Evolutionary conservation across 257 asterid genomes (phyloP).

Genomic region (Leonotis leonurus): DNA sequence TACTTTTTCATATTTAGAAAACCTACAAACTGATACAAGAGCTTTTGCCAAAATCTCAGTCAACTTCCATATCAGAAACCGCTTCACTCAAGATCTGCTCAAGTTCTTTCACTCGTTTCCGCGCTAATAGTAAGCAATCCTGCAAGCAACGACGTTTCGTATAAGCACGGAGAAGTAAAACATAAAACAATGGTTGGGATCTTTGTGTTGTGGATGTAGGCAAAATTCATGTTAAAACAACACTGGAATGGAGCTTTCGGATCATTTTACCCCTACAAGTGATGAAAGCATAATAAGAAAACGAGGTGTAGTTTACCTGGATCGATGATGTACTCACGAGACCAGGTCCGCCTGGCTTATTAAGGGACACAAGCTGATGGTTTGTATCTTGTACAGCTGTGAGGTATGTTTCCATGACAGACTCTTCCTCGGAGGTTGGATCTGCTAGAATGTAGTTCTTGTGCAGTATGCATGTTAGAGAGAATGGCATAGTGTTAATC

Average conservation of each 20-base stretch:
- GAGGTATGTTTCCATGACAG: conserved; percentile 73
- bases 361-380: conserved; percentile 65
- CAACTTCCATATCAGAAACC: conserved; percentile 65
- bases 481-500: conserved; percentile 44
- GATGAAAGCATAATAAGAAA: neutral
- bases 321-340: conserved; percentile 56
- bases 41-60: conserved; percentile 21
- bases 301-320: conserved; percentile 43
- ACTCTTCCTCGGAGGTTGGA: conserved; percentile 96
- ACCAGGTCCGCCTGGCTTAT: conserved; percentile 90
- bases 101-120: conserved; percentile 61
- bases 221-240: too few species aligned
- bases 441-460: conserved; percentile 87
- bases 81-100: conserved; percentile 57
- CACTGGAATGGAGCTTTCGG: too few species aligned
- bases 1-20: neutral
- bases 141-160: conserved; percentile 28
- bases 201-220: neutral
- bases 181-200: too few species aligned
- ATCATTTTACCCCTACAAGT: neutral
- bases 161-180: conserved; percentile 11
- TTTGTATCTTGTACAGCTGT: conserved; percentile 76
- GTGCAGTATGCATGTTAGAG: conserved; percentile 82
- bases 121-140: conserved; percentile 59
- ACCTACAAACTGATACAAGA: neutral